Base-by-base conservation (phyloP, 106 monocot genomes). In the Vanilla planifolia region DNA sequence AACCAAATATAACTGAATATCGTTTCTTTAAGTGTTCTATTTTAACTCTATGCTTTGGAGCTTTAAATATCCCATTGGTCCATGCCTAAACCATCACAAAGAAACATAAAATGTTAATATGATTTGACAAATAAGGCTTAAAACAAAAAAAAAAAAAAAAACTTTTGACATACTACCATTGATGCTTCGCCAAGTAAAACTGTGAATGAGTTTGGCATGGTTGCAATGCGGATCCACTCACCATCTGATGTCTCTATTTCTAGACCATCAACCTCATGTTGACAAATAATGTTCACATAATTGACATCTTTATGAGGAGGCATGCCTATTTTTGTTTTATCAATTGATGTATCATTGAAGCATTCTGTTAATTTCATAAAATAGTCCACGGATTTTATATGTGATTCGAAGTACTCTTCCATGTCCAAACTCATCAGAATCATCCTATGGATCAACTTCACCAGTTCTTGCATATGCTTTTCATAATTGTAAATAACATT, bases 51-150 rank as follows among this genome's bases (percentile, higher is more conserved):
- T 74, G 61, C 6, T 2, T 1, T 27, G 67, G 24, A 2, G 74
- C 51, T 9, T 43, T 10, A 8, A 67, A 39, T 43, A 43, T 74
- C n/a, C 67, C 65, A 43, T 74, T 74, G 16, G 35, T 61, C 67
- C 61, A 67, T 51, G 74, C 74, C 74, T 74, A 41, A 15, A 15
- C 7, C 8, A 51, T 35, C 3, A 48, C 24, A 25, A 20, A 36
- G 4, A n/a, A 13, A 14, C 1, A 29, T 29, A 51, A 3, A 2
- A 14, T 23, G 23, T 37, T 37, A 16, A 4, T 52, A 13, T 2
- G 3, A 53, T n/a, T 2, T 15, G 28, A 14, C 4, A 30, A 16
- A 1, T n/a, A 24, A 1, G 1, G 16, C 32, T 16, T 13, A 2
- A 53, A 0, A 0, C 2, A 53, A 11, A 29, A n/a, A 30, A 16